Base-by-base conservation (phyloP, 1,139 yeast species). In the Scheffersomyces illinoinensis region DNA sequence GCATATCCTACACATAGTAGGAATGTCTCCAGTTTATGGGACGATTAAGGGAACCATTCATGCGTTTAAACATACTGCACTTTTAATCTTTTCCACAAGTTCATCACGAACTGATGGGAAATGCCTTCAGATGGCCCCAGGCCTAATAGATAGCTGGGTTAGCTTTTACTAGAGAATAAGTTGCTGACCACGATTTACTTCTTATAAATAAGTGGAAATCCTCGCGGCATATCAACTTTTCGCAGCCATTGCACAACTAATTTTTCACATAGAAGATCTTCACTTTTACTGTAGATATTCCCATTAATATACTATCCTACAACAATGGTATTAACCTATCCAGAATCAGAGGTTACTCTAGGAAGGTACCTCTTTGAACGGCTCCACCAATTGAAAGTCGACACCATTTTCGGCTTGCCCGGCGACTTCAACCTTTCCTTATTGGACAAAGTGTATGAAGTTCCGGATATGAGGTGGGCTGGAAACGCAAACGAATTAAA, bases 381-480 rank as follows among this genome's bases (percentile, higher is more conserved):
- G 76, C 77, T 87, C 61, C 75, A 76, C 67, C 89, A 87, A 72
- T 76, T 86, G 56, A 85, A 85, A 43, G 83, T 88, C 61, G 78
- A 82, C 64, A 89, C 95, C 68, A 79, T 89, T 67, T 87, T 89
- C 64, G 95, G 95, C 58, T 89, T 89, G 50, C 95, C 95, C 12
- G 93, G 92, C 64, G 95, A 89, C 71, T 89, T 89, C 83, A 90
- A 89, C 74, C 79, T 90, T 66, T 77, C 88, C 14, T 75, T 90
- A 53, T 78, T 89, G 56, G 95, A 89, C 69, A 85, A 86, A 69
- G 77, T 89, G 64, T 83, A 86, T 65, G 85, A 85, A 58, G 90
- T 86, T 39, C 82, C 83, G 4, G 86, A 82, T 20, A 69, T 87
- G 68, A 78, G 81, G 69, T 88, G 92, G 92, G 86, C 86, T 53